Conservation (phyloP, 1,139 yeast species). For the Blastobotrys capitulatus region DNA sequence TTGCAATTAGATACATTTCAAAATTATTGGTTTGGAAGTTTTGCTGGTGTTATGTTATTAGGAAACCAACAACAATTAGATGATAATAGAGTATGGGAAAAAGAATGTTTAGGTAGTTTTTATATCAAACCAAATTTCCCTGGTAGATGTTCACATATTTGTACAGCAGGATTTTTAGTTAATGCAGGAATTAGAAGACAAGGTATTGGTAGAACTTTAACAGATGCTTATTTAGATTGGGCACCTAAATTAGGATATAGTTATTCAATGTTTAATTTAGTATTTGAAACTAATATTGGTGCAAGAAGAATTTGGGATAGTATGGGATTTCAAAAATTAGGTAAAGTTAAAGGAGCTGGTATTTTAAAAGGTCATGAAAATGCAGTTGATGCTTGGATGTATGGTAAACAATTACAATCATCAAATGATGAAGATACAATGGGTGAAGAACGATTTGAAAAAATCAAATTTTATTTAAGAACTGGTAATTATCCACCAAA, state of each 20-base stretch:
- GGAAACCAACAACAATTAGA: constrained; percentile 34
- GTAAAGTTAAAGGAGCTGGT: constrained; percentile 79
- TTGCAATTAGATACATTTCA: constrained; percentile 68
- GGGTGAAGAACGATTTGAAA: constrained; percentile 65
- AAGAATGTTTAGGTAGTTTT: constrained; percentile 82
- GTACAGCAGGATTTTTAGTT: constrained; percentile 83
- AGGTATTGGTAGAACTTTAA: constrained; percentile 81
- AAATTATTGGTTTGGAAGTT: constrained; percentile 80
- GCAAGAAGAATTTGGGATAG: constrained; percentile 76
- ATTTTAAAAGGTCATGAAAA: constrained; percentile 75
- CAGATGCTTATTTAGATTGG: constrained; percentile 85
- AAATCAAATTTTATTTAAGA: constrained; percentile 70
- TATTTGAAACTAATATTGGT: constrained; percentile 82
- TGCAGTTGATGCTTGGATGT: constrained; percentile 77
- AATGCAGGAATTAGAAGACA: constrained; percentile 91
- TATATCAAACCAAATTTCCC: constrained; percentile 85
- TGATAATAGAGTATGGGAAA: constrained; percentile 56
- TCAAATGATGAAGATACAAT: constrained; percentile 45
- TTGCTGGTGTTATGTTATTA: constrained; percentile 76
- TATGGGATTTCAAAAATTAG: constrained; percentile 71
- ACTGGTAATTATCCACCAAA: constrained; percentile 84
- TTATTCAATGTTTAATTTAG: constrained; percentile 75
- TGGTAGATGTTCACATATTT: constrained; percentile 89
- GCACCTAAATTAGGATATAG: constrained; percentile 85
- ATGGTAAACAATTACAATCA: constrained; percentile 49